Base-by-base conservation (phyloP, 2,329 filamentous ascomycete species). In the Xylariaceae sp. region DNA sequence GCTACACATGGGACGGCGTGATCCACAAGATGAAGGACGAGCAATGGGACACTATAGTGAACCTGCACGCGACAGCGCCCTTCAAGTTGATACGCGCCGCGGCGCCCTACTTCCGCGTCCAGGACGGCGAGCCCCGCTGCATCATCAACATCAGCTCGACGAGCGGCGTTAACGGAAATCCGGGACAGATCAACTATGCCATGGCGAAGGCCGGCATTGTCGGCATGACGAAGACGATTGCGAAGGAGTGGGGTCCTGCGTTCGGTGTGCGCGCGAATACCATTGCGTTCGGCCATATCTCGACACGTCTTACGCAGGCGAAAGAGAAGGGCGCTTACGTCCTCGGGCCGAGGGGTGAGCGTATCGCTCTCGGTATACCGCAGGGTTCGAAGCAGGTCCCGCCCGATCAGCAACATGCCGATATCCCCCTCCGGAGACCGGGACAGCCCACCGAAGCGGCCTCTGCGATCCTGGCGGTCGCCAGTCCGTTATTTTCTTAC, bases 1-100 rank as follows among this genome's bases (percentile, higher is more conserved):
- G 90, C 48, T 95, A 90, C 76, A 96, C 92, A 0, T 96, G 91
- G 90, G 92, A 96, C 73, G 92, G 88, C 5, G 90, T 95, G 45
- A 91, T 95, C 66, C 90, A 95, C 80, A 95, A 94, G 81, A 93
- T 91, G 80, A 89, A 87, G 13, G 90, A 95, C 78, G 90, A 90
- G 77, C 90, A 95, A 80, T 95, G 90, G 90, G 88, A 94, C 63
- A 92, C 88, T 54, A 96, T 96, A 73, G 77, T 96, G 35, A 85
- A 87, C 18, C 80, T 96, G 52, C 92, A 96, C 80, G 87, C 83
- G 71, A 94, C 90, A 10, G 90, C 89, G 1, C 92, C 92, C 9
- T 96, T 96, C 80, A 88, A 87, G 72, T 86, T 96, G 56, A 79
- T 94, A 62, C 84, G 91, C 57, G 87, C 86, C 51, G 90, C 90